A percentile compares a stretch with the other conserved stretches of the same genome.
Evolutionary conservation across 768 basidiomycete genomes (phyloP).

Genomic region (Antrodiella citrinella): DNA sequence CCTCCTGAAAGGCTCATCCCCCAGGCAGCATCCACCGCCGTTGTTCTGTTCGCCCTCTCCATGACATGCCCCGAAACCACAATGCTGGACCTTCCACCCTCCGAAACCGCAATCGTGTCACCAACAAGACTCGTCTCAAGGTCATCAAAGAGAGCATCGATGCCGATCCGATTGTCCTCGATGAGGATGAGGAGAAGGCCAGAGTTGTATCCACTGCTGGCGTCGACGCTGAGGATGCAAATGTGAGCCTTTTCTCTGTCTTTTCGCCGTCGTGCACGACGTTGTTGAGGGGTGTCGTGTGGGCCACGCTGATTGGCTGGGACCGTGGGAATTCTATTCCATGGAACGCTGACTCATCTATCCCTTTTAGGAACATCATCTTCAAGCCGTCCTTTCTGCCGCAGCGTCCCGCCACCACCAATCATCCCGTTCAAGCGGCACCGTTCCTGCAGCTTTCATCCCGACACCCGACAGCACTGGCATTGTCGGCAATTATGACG

Average conservation of each 20-base stretch:
- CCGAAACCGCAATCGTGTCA: conserved; percentile 84
- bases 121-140: conserved; percentile 86
- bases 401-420: conserved; percentile 41
- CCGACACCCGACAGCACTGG: conserved; percentile 91
- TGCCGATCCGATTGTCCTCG: conserved; percentile 69
- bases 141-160: conserved; percentile 78
- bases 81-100: conserved; percentile 71
- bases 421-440: conserved; percentile 27
- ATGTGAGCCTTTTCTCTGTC: conserved; percentile 51
- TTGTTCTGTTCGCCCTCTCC: conserved; percentile 39
- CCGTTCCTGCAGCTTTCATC: conserved; percentile 60
- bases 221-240: conserved; percentile 89
- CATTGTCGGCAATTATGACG: conserved; percentile 66
- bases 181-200: conserved; percentile 83
- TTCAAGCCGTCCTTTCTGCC: conserved; percentile 50
- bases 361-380: conserved; percentile 43
- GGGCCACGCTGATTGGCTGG: conserved; percentile 40
- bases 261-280: conserved; percentile 28
- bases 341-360: conserved; percentile 46
- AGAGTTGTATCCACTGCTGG: conserved; percentile 75
- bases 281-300: conserved; percentile 37
- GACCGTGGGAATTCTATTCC: conserved; percentile 37
- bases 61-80: conserved; percentile 85
- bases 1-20: conserved; percentile 13
- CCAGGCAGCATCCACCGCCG: conserved; percentile 13